These are phyloP conservation scores for Colletotrichum falcatum DNA, from an alignment of 2,329 filamentous ascomycete genomes.

Conservation along the genomic window DNA sequence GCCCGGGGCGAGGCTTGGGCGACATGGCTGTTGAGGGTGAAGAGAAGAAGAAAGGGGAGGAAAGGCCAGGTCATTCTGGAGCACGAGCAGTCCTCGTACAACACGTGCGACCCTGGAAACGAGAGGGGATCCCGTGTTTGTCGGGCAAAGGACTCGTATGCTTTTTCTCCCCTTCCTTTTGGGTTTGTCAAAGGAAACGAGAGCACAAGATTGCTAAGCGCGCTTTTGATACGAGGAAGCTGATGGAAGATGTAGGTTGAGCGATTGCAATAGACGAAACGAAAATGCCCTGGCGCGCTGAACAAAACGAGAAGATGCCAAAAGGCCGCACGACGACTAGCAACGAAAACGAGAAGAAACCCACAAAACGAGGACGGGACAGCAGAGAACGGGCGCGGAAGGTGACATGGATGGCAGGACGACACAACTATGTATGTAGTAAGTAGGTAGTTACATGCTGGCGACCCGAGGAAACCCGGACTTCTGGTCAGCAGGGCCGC, in stretches of 20 bases:
- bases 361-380: background rate
- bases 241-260: too few species aligned
- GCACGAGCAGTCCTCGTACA: background rate
- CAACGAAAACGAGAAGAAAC: background rate
- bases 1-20: background rate
- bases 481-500: background rate
- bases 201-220: background rate
- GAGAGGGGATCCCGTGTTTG: background rate
- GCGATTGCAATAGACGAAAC: background rate
- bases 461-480: background rate
- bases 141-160: background rate
- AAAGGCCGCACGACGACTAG: background rate
- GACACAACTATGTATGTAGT: background rate
- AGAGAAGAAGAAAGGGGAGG: background rate
- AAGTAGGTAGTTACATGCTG: conserved; percentile 1
- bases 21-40: background rate
- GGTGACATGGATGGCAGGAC: background rate
- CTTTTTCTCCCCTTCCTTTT: background rate
- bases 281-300: background rate
- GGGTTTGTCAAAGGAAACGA: background rate
- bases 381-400: background rate
- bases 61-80: background rate
- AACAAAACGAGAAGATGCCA: background rate
- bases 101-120: background rate
- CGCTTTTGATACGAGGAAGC: too few species aligned